Evolutionary conservation across 139 green algal species (phyloP), one percentile per base, ranked within the genome.

Genomic region (Tetratostichococcus sp.): DNA sequence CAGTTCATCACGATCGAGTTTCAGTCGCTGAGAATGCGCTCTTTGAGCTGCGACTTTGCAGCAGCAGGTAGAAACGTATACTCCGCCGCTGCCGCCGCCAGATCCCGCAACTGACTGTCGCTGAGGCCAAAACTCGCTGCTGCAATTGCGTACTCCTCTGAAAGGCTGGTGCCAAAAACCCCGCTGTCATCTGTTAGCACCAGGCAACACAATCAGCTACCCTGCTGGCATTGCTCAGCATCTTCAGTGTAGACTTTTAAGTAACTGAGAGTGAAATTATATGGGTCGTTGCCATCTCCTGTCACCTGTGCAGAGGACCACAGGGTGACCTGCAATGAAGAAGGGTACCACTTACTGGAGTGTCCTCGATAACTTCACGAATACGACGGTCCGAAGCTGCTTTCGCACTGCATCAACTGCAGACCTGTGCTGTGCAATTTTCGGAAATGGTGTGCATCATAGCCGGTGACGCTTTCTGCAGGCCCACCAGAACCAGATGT

Each of bases 401-500:
- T n/a, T n/a, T n/a, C n/a, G n/a, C n/a, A n/a, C n/a, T n/a, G n/a
- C n/a, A n/a, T n/a, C n/a, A n/a, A 50, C 58, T n/a, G 14, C 77
- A 42, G 25, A 82, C 82, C 79, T 42, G 71, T 59, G 25, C 14
- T 66, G 69, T 88, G 77, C 42, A 93, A 79, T 19, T 75, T 43
- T 0, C 35, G 30, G 43, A 95, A 95, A 75, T 97, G 92, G 73
- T 95, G 92, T 23, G 88, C 85, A 0, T 68, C 65, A 43, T 84
- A 90, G 28, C 58, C 73, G 6, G 80, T 35, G 19, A 94, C 89
- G 57, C 86, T 92, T 19, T 79, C 57, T 62, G 19, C 50, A 2
- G 83, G 87, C 32, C 71, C 39, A 50, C 39, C 39, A 50, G 39
- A 50, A 50, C 11, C 39, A 6, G 39, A n/a, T n/a, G n/a, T n/a